Evolutionary conservation across 768 basidiomycete species (phyloP).

Genomic region (Tremella yokohamensis): DNA sequence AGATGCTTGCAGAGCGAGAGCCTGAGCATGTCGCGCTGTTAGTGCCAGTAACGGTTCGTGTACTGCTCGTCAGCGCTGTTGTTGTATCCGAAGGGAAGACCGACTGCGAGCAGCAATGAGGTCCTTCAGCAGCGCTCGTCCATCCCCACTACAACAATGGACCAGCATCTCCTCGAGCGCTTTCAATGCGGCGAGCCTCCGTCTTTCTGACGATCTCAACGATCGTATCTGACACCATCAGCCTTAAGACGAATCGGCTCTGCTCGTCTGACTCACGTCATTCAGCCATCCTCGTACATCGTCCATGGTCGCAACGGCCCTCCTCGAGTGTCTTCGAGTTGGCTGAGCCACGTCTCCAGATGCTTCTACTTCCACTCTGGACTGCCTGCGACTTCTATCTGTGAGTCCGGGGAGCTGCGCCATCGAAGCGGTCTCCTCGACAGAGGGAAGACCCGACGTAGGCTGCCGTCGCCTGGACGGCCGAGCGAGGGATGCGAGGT

Average conservation of each 20-base stretch:
- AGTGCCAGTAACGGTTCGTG: conserved; percentile 32
- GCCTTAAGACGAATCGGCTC: not conserved
- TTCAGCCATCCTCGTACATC: conserved; percentile 4
- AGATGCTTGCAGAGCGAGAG: conserved; percentile 10
- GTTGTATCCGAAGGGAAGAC: not conserved
- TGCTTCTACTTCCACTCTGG: not conserved
- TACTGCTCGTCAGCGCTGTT: conserved; percentile 14
- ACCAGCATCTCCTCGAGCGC: conserved; percentile 19
- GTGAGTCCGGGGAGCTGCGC: not conserved
- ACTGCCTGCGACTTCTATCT: not conserved
- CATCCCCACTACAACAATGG: conserved; percentile 12
- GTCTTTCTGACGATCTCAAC: conserved; percentile 23
- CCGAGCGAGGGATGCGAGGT: not conserved
- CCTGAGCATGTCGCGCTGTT: conserved; percentile 31
- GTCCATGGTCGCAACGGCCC: conserved; percentile 5
- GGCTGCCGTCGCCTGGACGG: not conserved
- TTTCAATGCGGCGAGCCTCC: conserved; percentile 18
- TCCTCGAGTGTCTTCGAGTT: not conserved
- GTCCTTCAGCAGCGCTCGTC: conserved; percentile 2
- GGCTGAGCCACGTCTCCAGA: not conserved
- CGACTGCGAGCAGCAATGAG: conserved; percentile 12
- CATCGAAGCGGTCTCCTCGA: not conserved
- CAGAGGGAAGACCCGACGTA: not conserved
- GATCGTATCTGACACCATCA: not conserved
- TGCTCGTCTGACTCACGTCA: not conserved